Evolutionary conservation across 129 eudicot genomes (phyloP), one percentile per base, ranked within the genome.

Genomic region (Pulicaria dysenterica): DNA sequence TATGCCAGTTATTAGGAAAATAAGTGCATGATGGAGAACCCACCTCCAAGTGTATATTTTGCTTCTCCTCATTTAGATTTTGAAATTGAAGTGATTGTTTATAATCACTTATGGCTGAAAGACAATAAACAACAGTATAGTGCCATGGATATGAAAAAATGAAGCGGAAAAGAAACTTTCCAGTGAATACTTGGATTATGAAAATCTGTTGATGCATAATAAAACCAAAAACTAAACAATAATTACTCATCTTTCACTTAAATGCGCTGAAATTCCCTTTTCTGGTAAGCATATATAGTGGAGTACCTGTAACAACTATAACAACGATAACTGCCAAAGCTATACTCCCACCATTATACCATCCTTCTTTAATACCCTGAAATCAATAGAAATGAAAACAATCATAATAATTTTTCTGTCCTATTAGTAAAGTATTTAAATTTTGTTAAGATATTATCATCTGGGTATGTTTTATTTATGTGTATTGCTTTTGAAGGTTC

Each of bases 321-420:
- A 93, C 98, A 60, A 93, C 85, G 11, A 93, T 67, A 37, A 93
- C 98, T 3, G 98, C 98, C 80, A 93, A 68, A 2, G 89, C 86
- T 80, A 93, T 93, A 81, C 98, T 93, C 72, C 95, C 98, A n/a
- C 98, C 98, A 82, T 93, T 96, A 73, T 93, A 93, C 98, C 98
- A 93, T 49, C 98, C 98, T 85, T 93, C 85, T 82, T 93, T 64
- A 39, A 89, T 87, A 56, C 98, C 98, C 98, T 93, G 49, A 9
- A 69, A 64, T 34, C 19, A 0, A 54, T 19, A 13, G 16, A 9
- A 59, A 13, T 48, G 48, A 41, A 60, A 73, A 36, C 17, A 36
- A 24, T 24, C 31, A 24, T 24, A 24, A 24, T 24, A 24, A 24
- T 24, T 24, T 24, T 24, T 24, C 31, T 24, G 31, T 24, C 31